A percentile compares a stretch with the other conserved stretches of the same genome.
Conservation (phyloP, 768 basidiomycete species). For the Krasilnikovozyma curviuscula region DNA sequence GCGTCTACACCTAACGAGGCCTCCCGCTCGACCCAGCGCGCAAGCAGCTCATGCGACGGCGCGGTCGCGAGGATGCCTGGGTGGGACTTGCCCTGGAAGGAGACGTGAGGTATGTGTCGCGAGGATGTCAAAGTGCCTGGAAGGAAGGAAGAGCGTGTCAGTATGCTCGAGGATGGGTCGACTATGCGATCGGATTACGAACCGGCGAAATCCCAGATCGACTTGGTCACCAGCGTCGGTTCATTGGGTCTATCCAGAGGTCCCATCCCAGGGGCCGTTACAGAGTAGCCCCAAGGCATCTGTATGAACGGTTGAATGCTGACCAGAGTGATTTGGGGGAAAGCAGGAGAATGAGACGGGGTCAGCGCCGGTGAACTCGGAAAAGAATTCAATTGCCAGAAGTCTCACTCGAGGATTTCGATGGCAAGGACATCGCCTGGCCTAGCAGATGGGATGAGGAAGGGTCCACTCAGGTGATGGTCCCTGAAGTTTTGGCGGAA, state of each 20-base stretch:
- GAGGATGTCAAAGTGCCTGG: conserved; percentile 48
- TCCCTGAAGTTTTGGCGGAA: no score
- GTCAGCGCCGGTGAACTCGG: conserved; percentile 24
- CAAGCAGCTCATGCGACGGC: conserved; percentile 50
- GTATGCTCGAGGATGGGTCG: not conserved
- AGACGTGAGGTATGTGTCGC: conserved; percentile 57
- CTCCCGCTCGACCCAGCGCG: conserved; percentile 57
- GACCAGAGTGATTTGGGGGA: no score
- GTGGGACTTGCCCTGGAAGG: conserved; percentile 58
- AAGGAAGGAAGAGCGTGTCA: not conserved
- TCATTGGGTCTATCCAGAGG: conserved; percentile 37
- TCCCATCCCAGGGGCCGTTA: conserved; percentile 38
- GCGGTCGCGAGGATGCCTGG: conserved; percentile 54
- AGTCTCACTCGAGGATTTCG: conserved; percentile 43
- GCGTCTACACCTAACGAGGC: conserved; percentile 45
- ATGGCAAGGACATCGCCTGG: conserved; percentile 63
- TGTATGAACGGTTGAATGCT: no score
- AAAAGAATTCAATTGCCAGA: conserved; percentile 16
- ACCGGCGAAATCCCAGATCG: conserved; percentile 56
- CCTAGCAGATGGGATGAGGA: conserved; percentile 54
- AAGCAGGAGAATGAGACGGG: not conserved
- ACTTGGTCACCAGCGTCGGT: conserved; percentile 50
- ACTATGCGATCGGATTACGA: not conserved
- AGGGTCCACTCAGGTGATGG: conserved; percentile 58
- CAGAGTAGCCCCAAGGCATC: conserved; percentile 65